Conservation (phyloP, 2,329 filamentous ascomycete species). For the Talaromyces sp. region DNA sequence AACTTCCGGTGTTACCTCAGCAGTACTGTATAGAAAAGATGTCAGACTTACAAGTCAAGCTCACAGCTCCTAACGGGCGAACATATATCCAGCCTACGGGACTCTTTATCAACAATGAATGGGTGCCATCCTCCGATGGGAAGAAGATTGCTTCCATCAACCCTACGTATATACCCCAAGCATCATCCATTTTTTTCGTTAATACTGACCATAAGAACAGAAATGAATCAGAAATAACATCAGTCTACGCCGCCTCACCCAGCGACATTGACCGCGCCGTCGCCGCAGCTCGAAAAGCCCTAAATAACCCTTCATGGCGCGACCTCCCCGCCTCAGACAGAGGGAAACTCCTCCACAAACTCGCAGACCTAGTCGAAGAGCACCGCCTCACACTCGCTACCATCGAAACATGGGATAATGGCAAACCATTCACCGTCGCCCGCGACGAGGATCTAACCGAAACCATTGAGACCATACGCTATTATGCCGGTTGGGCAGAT, state of each 20-base stretch:
- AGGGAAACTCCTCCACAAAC: conserved; percentile 22
- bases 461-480: conserved; percentile 58
- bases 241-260: conserved; percentile 60
- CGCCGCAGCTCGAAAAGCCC: conserved; percentile 60
- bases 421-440: conserved; percentile 63
- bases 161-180: conserved; percentile 21
- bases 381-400: conserved; percentile 24
- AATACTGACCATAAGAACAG: conserved; percentile 25
- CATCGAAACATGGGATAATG: conserved; percentile 27
- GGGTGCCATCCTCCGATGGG: conserved; percentile 34
- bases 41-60: conserved; percentile 20
- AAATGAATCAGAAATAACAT: conserved; percentile 60
- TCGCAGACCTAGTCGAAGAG: conserved; percentile 26
- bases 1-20: not conserved
- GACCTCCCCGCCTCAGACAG: conserved; percentile 45
- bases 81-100: conserved; percentile 37
- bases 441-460: conserved; percentile 59
- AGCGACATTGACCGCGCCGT: conserved; percentile 66
- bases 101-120: conserved; percentile 44
- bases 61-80: conserved; percentile 37
- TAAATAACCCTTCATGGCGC: conserved; percentile 62
- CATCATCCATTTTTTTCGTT: not conserved
- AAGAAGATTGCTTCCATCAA: conserved; percentile 35
- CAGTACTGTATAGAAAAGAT: not conserved
- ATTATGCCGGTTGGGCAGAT: conserved; percentile 75